Conservation (phyloP, 2,329 filamentous ascomycete genomes). For the Sclerotinia borealis region DNA sequence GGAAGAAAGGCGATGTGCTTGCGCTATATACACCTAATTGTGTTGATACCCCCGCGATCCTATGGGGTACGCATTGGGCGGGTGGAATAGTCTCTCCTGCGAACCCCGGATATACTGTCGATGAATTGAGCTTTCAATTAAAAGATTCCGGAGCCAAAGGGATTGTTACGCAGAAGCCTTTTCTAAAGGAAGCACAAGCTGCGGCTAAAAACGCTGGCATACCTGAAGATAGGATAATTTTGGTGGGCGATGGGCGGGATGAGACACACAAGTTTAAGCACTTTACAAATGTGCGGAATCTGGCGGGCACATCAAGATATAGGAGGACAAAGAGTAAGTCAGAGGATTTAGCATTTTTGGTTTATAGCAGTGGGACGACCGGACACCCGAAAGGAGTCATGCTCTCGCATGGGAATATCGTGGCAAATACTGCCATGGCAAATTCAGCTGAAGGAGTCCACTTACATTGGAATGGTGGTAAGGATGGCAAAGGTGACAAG, state of each 20-base stretch:
- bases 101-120: conserved; percentile 78
- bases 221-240: conserved; percentile 62
- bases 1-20: conserved; percentile 78
- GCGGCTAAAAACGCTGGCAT: conserved; percentile 69
- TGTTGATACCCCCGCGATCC: conserved; percentile 73
- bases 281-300: conserved; percentile 64
- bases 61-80: conserved; percentile 76
- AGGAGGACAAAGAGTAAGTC: conserved; percentile 59
- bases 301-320: conserved; percentile 51
- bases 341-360: conserved; percentile 74
- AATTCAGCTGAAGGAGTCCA: conserved; percentile 47
- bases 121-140: conserved; percentile 81
- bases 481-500: conserved; percentile 60
- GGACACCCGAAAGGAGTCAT: conserved; percentile 88
- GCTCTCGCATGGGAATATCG: conserved; percentile 76
- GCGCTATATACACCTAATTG: conserved; percentile 79
- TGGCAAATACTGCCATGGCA: conserved; percentile 63
- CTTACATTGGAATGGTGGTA: conserved; percentile 51
- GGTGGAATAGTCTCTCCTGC: conserved; percentile 78
- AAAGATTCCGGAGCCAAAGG: conserved; percentile 70
- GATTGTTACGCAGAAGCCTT: conserved; percentile 65
- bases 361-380: conserved; percentile 86
- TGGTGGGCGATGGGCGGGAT: conserved; percentile 67
- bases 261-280: conserved; percentile 56
- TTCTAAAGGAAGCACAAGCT: conserved; percentile 57